Evolutionary conservation across 2,329 filamentous ascomycete genomes (phyloP).

Genomic region (Fusarium sororula): DNA sequence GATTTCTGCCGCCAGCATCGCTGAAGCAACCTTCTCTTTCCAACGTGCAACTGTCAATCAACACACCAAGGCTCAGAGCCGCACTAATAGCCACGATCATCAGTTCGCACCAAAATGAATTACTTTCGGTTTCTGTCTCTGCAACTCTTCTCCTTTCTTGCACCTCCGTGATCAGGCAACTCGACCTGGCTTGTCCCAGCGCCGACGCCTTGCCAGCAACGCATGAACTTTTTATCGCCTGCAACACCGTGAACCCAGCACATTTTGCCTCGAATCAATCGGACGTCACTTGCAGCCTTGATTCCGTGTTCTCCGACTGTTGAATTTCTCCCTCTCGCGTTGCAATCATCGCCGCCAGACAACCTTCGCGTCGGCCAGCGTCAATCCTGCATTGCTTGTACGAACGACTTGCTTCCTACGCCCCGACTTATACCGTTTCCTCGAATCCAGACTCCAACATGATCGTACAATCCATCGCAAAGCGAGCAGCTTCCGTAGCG

Average conservation of each 20-base stretch:
- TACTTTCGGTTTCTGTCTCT: background rate
- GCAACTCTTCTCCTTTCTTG: background rate
- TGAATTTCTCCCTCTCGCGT: too few species aligned
- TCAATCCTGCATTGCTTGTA: background rate
- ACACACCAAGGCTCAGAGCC: background rate
- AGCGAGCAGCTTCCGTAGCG: background rate
- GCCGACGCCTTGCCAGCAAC: background rate
- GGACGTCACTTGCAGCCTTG: too few species aligned
- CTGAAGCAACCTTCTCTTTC: background rate
- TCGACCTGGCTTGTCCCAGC: background rate
- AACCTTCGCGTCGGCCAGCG: background rate
- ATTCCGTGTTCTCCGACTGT: fast-evolving
- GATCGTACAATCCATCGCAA: background rate
- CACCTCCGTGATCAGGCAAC: background rate
- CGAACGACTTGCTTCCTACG: fast-evolving
- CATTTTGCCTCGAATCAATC: background rate
- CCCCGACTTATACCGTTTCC: background rate
- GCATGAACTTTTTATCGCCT: background rate
- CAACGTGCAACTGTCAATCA: background rate
- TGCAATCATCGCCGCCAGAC: too few species aligned
- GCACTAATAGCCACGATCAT: background rate
- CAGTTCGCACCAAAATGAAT: background rate
- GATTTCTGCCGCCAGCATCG: background rate
- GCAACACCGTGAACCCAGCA: background rate
- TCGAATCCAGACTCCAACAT: background rate